Base-by-base conservation (phyloP, 1,284 basidiomycete genomes). In the Marasmius oreades region DNA sequence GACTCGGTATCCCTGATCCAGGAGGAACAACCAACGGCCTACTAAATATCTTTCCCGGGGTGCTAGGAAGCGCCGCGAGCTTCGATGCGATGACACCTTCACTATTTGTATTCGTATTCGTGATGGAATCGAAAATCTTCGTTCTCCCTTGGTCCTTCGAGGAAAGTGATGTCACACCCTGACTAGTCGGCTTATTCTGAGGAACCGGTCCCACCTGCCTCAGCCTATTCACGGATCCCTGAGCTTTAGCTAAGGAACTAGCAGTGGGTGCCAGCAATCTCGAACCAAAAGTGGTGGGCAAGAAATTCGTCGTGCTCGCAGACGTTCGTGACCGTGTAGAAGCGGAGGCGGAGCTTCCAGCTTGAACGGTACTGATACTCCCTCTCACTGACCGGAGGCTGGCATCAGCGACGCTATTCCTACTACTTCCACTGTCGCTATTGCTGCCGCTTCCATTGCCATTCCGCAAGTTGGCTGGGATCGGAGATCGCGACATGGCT, bases 251-350 rank as follows among this genome's bases (percentile, higher is more conserved):
- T 24, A 91, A 72, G 1, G 89, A 92, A 62, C 88, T 88, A 2
- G 85, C 88, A 1, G 89, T 91, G 0, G 88, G 88, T 0, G 87
- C 86, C 52, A 84, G 71, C 14, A 91, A 73, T 22, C 85, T 80
- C 2, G 87, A 89, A 1, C 70, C 66, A 5, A 62, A 59, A 6
- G 71, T 69, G 0, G 75, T 51, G 20, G 47, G 47, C 12, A 50
- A 26, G 47, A 50, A 50, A 33, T 26, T 31, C 2, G 28, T 31
- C 28, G 47, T 50, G 8, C 47, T 31, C 8, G 20, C 45, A 5
- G 47, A 50, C 24, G 47, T 31, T 7, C 47, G 24, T 10, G 47
- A 50, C 26, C 18, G 24, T 4, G 47, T 50, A 8, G 47, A 50
- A 2, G 26, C 28, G 6, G 28, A 33, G 5, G 31, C 28, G 16